Evolutionary conservation across 169 alveolate genomes (phyloP).

Genomic region (Perkinsus marinus): DNA sequence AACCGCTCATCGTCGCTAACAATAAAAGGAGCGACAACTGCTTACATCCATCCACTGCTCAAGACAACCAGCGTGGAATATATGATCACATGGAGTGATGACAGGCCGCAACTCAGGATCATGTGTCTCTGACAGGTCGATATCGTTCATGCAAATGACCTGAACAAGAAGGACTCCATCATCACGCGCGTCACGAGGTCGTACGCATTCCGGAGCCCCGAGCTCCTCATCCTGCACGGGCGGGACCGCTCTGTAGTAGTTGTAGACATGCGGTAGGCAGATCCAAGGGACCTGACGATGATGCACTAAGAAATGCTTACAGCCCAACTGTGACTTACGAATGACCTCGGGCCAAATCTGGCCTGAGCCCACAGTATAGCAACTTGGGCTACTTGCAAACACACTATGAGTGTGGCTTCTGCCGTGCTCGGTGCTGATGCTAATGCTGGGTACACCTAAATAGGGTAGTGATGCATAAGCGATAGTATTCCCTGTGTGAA

Average conservation of each 20-base stretch:
- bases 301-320: too few species aligned
- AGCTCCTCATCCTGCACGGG: neutral
- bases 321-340: neutral
- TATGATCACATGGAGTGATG: conserved; percentile 61
- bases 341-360: neutral
- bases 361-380: neutral
- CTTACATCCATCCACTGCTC: conserved; percentile 13
- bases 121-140: neutral
- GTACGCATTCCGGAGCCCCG: neutral
- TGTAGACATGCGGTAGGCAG: neutral
- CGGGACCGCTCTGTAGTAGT: neutral
- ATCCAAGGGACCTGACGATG: neutral
- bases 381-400: neutral
- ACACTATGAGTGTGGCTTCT: neutral
- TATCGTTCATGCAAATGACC: neutral
- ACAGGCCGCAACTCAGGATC: conserved; percentile 12
- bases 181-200: too few species aligned
- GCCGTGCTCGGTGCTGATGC: neutral
- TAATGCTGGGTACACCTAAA: neutral
- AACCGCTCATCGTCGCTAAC: conserved; percentile 26
- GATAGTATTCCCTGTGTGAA: too few species aligned
- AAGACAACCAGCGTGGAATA: conserved; percentile 52
- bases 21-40: neutral
- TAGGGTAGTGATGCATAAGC: too few species aligned
- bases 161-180: neutral